A percentile compares a stretch with the other conserved stretches of the same genome.
These are phyloP conservation scores for Acorus gramineus DNA, from an alignment of 106 monocot genomes.

Conservation along the genomic window DNA sequence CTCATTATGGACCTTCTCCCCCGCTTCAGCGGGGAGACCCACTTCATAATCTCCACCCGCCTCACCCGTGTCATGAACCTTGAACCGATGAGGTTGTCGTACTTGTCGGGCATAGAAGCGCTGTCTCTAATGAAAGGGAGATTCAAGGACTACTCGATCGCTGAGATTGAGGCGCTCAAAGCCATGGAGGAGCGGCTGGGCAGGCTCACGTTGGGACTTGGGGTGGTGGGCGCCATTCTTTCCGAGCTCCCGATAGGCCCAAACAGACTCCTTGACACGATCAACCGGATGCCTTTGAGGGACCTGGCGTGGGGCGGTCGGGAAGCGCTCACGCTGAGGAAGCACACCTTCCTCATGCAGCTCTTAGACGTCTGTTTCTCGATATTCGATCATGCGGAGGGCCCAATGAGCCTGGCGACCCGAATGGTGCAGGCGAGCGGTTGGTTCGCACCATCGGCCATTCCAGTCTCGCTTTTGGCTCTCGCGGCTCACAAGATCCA, in stretches of 20 bases:
- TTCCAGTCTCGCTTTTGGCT: slow-evolving; percentile 60
- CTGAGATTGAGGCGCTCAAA: slow-evolving; percentile 73
- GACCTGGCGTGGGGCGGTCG: slow-evolving; percentile 35
- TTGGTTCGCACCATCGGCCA: slow-evolving; percentile 64
- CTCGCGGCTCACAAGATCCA: slow-evolving; percentile 65
- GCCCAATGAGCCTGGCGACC: slow-evolving; percentile 61
- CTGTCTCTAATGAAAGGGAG: slow-evolving; percentile 82
- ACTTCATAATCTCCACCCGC: slow-evolving; percentile 81
- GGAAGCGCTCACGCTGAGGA: slow-evolving; percentile 33
- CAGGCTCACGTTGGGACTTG: slow-evolving; percentile 71
- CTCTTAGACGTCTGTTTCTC: slow-evolving; percentile 92
- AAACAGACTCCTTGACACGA: slow-evolving; percentile 73
- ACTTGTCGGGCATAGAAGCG: slow-evolving; percentile 77
- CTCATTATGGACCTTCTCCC: slow-evolving; percentile 76
- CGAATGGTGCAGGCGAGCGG: slow-evolving; percentile 80
- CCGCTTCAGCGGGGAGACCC: slow-evolving; percentile 75
- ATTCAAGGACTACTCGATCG: slow-evolving; percentile 50
- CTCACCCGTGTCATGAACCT: slow-evolving; percentile 76
- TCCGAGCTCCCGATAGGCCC: slow-evolving; percentile 78
- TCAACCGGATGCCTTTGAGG: slow-evolving; percentile 59
- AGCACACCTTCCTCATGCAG: slow-evolving; percentile 46
- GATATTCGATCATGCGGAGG: slow-evolving; percentile 91
- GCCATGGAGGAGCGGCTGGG: slow-evolving; percentile 80
- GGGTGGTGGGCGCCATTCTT: slow-evolving; percentile 68
- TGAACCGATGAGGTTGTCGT: slow-evolving; percentile 81